Percentiles rank a stretch among this genome's conserved stretches.
Evolutionary conservation across 2,329 filamentous ascomycete genomes (phyloP).

Genomic region (Xylariaceae sp.): DNA sequence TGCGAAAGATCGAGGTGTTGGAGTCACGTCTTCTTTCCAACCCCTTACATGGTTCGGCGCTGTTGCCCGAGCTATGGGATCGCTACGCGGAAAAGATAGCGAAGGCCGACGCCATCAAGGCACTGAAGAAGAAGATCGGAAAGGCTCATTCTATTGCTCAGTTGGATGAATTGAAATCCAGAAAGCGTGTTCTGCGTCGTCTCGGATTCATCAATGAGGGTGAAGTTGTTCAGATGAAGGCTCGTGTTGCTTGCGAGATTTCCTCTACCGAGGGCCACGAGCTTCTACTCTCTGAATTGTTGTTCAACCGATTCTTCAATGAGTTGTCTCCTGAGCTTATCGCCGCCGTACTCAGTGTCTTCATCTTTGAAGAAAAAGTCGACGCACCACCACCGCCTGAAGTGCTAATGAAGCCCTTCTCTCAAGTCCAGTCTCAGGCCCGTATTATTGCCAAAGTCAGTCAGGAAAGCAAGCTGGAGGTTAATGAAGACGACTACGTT

Average conservation of each 20-base stretch:
- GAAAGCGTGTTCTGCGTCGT: slow-evolving; percentile 89
- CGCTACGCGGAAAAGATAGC: slow-evolving; percentile 79
- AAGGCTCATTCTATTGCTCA: slow-evolving; percentile 85
- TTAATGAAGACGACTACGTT: slow-evolving; percentile 95
- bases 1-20: slow-evolving; percentile 93
- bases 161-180: slow-evolving; percentile 90
- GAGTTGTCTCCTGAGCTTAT: slow-evolving; percentile 83
- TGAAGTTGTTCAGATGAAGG: slow-evolving; percentile 95
- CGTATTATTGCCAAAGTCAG: slow-evolving; percentile 87
- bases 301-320: slow-evolving; percentile 98
- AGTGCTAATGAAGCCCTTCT: slow-evolving; percentile 77
- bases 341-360: slow-evolving; percentile 81
- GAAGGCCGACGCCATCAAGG: slow-evolving; percentile 73
- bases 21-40: slow-evolving; percentile 86
- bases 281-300: slow-evolving; percentile 81
- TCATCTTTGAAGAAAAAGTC: slow-evolving; percentile 96
- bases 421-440: slow-evolving; percentile 82
- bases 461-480: slow-evolving; percentile 83
- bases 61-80: slow-evolving; percentile 77
- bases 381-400: slow-evolving; percentile 73
- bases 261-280: slow-evolving; percentile 88
- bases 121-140: slow-evolving; percentile 78
- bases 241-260: slow-evolving; percentile 95
- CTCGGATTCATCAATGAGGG: slow-evolving; percentile 93
- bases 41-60: slow-evolving; percentile 83